Base-by-base conservation (phyloP, 1,139 yeast species). In the Suhomyces anneliseae region DNA sequence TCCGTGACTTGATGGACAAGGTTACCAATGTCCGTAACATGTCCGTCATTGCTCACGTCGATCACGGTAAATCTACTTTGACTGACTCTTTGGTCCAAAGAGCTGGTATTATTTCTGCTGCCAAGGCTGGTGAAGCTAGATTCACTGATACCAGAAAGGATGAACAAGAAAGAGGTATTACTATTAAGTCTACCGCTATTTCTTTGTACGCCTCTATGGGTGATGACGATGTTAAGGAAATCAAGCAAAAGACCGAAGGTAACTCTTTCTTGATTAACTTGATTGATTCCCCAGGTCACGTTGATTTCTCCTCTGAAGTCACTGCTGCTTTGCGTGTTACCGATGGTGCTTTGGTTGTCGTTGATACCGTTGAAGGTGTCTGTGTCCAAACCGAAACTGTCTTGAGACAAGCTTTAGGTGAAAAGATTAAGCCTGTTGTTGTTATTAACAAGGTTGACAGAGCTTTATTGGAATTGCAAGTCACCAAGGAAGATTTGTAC, bases 31-130 rank as follows among this genome's bases (percentile, higher is more conserved):
- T 93, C 73, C 97, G 99, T 85, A 93, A 93, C 95, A 93, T 93
- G 96, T 93, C 98, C 79, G 99, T 93, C 79, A 93, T 93, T 86
- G 99, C 99, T 74, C 99, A 93, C 88, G 98, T 93, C 87, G 99
- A 93, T 85, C 99, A 93, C 85, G 99, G 99, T 82, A 93, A 93
- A 80, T 90, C 98, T 63, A 93, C 99, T 69, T 86, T 93, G 79
- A 90, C 99, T 76, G 99, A 93, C 80, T 92, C 98, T 61, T 87
- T 93, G 74, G 98, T 93, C 68, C 97, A 92, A 83, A 87, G 86
- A 72, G 98, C 99, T 65, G 99, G 99, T 89, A 93, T 93, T 76
- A 93, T 93, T 70, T 93, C 99, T 51, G 97, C 98, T 69, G 97
- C 97, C 71, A 90, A 90, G 83, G 98, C 98, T 60, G 99, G 99